These are phyloP conservation scores for Cucumis melo DNA, from an alignment of 306 rosid species.

Conservation along the genomic window DNA sequence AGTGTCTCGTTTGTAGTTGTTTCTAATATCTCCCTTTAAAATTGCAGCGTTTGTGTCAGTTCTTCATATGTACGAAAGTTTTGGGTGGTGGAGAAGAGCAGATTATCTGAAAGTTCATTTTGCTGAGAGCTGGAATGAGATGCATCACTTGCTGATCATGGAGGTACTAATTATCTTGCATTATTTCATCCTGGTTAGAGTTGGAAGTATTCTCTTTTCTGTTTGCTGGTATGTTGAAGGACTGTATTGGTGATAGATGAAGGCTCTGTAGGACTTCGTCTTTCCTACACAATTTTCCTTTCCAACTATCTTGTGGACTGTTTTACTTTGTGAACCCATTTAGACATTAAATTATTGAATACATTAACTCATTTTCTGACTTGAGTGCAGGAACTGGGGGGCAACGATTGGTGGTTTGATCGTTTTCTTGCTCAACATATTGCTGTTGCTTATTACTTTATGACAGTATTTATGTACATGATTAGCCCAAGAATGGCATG, in stretches of 20 bases:
- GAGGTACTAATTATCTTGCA: conserved; percentile 40
- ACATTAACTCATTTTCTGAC: too few relatives aligned
- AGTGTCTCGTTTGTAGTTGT: neutral
- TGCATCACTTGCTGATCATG: conserved; percentile 99
- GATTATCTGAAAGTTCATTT: conserved; percentile 97
- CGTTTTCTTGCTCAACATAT: conserved; percentile 96
- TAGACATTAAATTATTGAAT: too few relatives aligned
- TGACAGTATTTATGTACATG: conserved; percentile 68
- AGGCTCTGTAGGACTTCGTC: neutral
- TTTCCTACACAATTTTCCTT: neutral
- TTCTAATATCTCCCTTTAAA: neutral
- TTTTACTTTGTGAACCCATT: neutral
- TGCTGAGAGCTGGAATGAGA: conserved; percentile 99
- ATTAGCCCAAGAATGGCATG: conserved; percentile 99
- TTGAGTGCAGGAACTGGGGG: conserved; percentile 87
- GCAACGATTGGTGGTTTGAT: conserved; percentile 93
- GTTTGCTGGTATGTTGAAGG: neutral
- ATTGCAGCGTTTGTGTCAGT: conserved; percentile 83
- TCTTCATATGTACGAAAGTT: conserved; percentile 89
- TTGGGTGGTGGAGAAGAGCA: conserved; percentile 98
- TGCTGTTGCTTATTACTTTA: conserved; percentile 60
- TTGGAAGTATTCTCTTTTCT: neutral
- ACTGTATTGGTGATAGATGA: neutral
- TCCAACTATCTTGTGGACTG: neutral
- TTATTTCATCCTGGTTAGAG: neutral